Base-by-base conservation (phyloP, 2,329 filamentous ascomycete species). In the Penicillium sp. region DNA sequence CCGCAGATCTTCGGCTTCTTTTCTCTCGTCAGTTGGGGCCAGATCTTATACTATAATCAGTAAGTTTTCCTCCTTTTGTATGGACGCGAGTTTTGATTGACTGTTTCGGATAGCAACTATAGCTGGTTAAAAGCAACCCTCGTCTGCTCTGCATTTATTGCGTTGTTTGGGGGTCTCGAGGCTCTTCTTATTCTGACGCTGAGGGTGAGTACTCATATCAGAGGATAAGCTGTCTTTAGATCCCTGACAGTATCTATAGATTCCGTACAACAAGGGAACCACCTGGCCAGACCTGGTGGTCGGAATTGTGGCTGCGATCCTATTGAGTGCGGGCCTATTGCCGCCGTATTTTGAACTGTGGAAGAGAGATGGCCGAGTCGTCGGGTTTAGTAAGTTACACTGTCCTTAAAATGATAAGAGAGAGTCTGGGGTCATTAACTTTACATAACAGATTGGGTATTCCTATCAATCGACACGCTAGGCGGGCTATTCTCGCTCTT, bases 401-500 rank as follows among this genome's bases (percentile, higher is more conserved):
- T 24, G 1, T 9, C 24, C 7, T 7, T 28, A 22, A 9, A 8
- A 9, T 16, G n/a, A 4, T 16, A 4, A 27, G 13, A 27, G 11
- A 11, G 10, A 7, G 6, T 16, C 6, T 16, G 28, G 9, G 14
- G n/a, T 31, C 14, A 16, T 14, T 32, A 16, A 32, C 3, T 16
- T 13, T 2, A 7, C 4, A 16, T 14, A 18, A 31, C 41, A 74
- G 74, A 75, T 52, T 77, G 75, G 60, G 64, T 79, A 11, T 85
- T 85, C 54, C 63, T 85, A 3, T 65, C 68, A 0, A 78, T 84
- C 55, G 82, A 85, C 56, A 82, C 75, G 46, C 55, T 73, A 1
- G 82, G 82, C 1, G 81, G 80, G 0, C 73, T 84, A 46, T 84
- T 85, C 61, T 84, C 80, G 0, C 71, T 84, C 18, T 75, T 84